Evolutionary conservation across 345 rosid genomes (phyloP).

Genomic region (Populus simonii): DNA sequence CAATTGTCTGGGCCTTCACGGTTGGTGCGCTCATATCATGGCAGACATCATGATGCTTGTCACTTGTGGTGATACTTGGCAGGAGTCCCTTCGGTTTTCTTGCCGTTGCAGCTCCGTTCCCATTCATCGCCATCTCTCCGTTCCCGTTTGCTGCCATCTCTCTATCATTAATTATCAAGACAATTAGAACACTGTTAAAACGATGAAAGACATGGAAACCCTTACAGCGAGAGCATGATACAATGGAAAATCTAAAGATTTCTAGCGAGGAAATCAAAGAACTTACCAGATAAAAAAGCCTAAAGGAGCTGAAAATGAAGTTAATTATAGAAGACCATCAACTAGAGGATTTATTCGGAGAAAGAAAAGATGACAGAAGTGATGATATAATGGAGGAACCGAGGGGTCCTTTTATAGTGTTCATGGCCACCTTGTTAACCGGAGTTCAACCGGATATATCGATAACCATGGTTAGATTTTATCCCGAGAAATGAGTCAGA

Average conservation of each 20-base stretch:
- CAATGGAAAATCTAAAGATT: not conserved
- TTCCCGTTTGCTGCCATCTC: constrained; percentile 40
- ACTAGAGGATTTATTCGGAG: not conserved
- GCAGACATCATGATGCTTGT: constrained; percentile 46
- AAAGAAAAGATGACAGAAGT: too few relatives aligned
- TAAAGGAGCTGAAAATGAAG: not conserved
- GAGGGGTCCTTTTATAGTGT: constrained; percentile 13
- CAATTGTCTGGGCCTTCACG: constrained; percentile 79
- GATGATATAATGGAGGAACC: not conserved
- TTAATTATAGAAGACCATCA: not conserved
- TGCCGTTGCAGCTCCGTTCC: not conserved
- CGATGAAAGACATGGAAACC: too few relatives aligned
- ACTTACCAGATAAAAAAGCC: not conserved
- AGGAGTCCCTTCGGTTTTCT: constrained; percentile 26
- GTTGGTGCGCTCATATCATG: constrained; percentile 72
- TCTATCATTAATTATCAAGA: not conserved
- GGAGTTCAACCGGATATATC: not conserved
- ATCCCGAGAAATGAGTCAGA: constrained; percentile 14
- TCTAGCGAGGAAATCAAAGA: not conserved
- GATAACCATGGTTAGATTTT: constrained; percentile 36
- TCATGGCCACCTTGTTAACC: constrained; percentile 11
- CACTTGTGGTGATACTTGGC: constrained; percentile 48
- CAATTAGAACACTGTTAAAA: not conserved
- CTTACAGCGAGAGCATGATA: not conserved
- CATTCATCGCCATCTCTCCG: constrained; percentile 33